A percentile compares a stretch with the other conserved stretches of the same genome.
phyloP scores from a whole-genome alignment of 768 basidiomycete species.

The Amanita muscaria region DNA sequence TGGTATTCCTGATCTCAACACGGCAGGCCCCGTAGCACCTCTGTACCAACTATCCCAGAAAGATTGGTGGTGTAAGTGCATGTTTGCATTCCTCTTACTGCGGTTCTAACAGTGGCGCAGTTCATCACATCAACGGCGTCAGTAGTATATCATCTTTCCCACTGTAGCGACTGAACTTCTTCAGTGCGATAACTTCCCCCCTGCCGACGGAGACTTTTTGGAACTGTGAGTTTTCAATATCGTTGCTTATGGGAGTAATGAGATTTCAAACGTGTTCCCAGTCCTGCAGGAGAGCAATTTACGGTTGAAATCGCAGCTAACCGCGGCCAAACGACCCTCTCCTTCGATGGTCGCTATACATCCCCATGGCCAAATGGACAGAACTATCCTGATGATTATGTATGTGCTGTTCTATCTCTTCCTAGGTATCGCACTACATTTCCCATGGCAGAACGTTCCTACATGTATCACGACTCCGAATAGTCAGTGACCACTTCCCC shows the following conservation, averaged over 20 bases:
- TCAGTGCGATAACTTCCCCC: constrained; percentile 36
- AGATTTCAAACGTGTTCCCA: constrained; percentile 11
- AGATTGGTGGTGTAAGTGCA: constrained; percentile 39
- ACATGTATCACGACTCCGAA: constrained; percentile 41
- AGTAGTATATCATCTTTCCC: constrained; percentile 3
- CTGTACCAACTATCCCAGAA: constrained; percentile 32
- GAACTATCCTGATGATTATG: constrained; percentile 35
- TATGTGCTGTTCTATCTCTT: constrained; percentile 18
- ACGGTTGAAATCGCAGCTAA: constrained; percentile 42
- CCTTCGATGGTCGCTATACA: constrained; percentile 29
- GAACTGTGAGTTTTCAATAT: constrained; percentile 28
- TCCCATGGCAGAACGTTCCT: constrained; percentile 23
- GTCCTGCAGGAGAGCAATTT: constrained; percentile 41
- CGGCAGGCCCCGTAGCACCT: constrained; percentile 29
- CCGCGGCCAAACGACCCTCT: constrained; percentile 37
- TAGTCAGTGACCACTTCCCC: constrained; percentile 24
- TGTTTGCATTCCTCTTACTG: neutral
- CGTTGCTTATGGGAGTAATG: neutral
- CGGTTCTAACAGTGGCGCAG: constrained; percentile 14
- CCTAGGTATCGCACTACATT: neutral
- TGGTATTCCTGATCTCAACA: constrained; percentile 28
- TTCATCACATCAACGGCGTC: constrained; percentile 30
- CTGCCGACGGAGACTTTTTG: constrained; percentile 30
- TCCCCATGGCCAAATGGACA: constrained; percentile 40
- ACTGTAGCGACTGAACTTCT: neutral